phyloP scores from a whole-genome alignment of 306 rosid species.

The Pyrus betulifolia region DNA sequence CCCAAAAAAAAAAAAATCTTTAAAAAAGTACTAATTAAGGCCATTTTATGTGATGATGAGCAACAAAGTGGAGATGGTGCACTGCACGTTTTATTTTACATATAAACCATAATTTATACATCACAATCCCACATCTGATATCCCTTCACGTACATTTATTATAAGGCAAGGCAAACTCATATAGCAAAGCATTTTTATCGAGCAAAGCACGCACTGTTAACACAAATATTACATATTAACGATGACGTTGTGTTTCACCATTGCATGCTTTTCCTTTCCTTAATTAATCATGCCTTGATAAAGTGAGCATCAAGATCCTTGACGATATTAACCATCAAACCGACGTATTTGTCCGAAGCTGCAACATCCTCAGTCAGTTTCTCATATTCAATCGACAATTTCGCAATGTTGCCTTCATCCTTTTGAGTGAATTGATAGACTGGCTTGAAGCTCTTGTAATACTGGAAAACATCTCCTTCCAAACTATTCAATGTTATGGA shows the following conservation, averaged over 20 bases:
- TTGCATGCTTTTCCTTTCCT: not conserved
- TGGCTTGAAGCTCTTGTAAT: conserved; percentile 21
- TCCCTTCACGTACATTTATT: not conserved
- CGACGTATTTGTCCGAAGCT: conserved; percentile 19
- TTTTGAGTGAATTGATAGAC: conserved; percentile 19
- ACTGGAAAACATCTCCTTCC: conserved; percentile 23
- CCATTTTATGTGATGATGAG: too few relatives aligned
- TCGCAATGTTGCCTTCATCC: not conserved
- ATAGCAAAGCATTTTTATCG: not conserved
- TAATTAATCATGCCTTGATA: conserved; percentile 4
- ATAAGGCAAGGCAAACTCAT: not conserved
- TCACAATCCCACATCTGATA: too few relatives aligned
- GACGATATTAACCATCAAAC: conserved; percentile 11
- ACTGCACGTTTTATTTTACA: too few relatives aligned
- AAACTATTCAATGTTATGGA: conserved; percentile 2
- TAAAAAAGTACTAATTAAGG: too few relatives aligned
- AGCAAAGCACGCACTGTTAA: not conserved
- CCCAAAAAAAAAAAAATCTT: too few relatives aligned
- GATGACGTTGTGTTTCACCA: not conserved
- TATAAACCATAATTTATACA: too few relatives aligned
- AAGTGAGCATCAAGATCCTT: conserved; percentile 31
- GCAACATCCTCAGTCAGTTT: conserved; percentile 10
- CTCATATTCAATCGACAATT: conserved; percentile 22
- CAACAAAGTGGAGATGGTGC: too few relatives aligned
- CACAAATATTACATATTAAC: not conserved